Evolutionary conservation across 768 basidiomycete species (phyloP).

Genomic region (Chalciporus sphaerocephalus): DNA sequence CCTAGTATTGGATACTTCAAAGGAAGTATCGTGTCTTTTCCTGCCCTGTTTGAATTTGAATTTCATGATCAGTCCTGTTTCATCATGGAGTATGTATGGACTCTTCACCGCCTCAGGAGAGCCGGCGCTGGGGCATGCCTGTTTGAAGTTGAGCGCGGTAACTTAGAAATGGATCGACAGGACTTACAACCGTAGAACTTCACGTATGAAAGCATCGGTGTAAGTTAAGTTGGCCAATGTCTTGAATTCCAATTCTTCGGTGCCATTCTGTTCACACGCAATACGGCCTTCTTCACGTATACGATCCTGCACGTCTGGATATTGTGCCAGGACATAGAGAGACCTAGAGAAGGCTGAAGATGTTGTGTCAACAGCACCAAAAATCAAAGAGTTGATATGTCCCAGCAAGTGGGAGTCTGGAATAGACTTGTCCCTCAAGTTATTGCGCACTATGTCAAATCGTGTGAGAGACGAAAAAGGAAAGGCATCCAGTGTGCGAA

Average conservation of each 20-base stretch:
- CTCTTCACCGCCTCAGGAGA: not conserved
- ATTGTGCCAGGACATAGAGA: not conserved
- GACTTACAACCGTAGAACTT: not conserved
- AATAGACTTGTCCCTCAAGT: not conserved
- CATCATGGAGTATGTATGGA: not conserved
- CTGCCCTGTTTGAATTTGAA: not conserved
- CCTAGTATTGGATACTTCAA: conserved; percentile 1
- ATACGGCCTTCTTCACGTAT: not conserved
- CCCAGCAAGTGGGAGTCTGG: conserved; percentile 2
- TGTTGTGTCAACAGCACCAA: conserved; percentile 3
- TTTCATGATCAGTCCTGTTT: not conserved
- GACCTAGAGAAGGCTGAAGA: not conserved
- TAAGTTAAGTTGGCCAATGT: not conserved
- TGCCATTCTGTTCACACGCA: not conserved
- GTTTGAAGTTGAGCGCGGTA: not conserved
- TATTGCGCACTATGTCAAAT: not conserved
- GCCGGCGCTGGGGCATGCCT: not conserved
- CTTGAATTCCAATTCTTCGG: conserved; percentile 2
- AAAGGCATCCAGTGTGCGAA: not conserved
- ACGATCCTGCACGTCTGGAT: conserved; percentile 1
- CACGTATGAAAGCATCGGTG: conserved; percentile 1
- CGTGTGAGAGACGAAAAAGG: not conserved
- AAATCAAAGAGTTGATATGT: conserved; percentile 1
- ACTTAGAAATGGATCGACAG: no score
- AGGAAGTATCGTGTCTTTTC: not conserved